These are phyloP conservation scores for Fonsecaea pugnacius DNA, from an alignment of 2,329 filamentous ascomycete species.

Conservation along the genomic window DNA sequence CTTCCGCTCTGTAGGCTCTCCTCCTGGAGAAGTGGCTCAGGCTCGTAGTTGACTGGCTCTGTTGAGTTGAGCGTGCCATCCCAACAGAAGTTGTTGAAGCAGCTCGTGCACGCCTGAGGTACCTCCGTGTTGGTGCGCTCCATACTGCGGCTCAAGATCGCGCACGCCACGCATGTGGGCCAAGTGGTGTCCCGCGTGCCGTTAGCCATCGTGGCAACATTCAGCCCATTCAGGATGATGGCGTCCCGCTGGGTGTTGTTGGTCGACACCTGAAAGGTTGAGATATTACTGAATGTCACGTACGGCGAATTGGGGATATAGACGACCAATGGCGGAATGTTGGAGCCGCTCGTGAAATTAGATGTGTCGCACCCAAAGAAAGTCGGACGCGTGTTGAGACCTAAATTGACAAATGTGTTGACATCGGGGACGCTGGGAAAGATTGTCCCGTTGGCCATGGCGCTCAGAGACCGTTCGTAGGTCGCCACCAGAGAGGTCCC, in stretches of 20 bases:
- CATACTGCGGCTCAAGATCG: slow-evolving; percentile 77
- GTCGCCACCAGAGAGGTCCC: slow-evolving; percentile 75
- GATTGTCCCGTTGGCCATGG: slow-evolving; percentile 67
- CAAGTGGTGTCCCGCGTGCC: slow-evolving; percentile 73
- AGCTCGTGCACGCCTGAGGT: slow-evolving; percentile 72
- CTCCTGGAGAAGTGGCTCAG: slow-evolving; percentile 36
- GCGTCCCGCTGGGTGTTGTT: slow-evolving; percentile 65
- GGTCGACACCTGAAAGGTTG: slow-evolving; percentile 42
- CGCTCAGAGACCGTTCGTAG: slow-evolving; percentile 66
- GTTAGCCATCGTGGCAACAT: slow-evolving; percentile 82
- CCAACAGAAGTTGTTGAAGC: slow-evolving; percentile 90
- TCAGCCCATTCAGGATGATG: slow-evolving; percentile 85
- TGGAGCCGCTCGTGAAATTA: slow-evolving; percentile 63
- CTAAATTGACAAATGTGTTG: slow-evolving; percentile 78
- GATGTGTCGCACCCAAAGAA: slow-evolving; percentile 78
- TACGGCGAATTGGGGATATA: slow-evolving; percentile 90
- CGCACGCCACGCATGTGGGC: slow-evolving; percentile 85
- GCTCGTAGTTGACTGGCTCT: slow-evolving; percentile 64
- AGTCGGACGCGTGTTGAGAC: slow-evolving; percentile 72
- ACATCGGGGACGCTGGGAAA: slow-evolving; percentile 75
- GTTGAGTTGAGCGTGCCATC: slow-evolving; percentile 69
- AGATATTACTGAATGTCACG: slow-evolving; percentile 73
- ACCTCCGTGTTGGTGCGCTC: slow-evolving; percentile 69
- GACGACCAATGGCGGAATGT: slow-evolving; percentile 73
- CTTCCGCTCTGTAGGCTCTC: slow-evolving; percentile 19